These are phyloP conservation scores for Microdochium trichocladiopsis DNA, from an alignment of 2,329 filamentous ascomycete species.

Conservation along the genomic window DNA sequence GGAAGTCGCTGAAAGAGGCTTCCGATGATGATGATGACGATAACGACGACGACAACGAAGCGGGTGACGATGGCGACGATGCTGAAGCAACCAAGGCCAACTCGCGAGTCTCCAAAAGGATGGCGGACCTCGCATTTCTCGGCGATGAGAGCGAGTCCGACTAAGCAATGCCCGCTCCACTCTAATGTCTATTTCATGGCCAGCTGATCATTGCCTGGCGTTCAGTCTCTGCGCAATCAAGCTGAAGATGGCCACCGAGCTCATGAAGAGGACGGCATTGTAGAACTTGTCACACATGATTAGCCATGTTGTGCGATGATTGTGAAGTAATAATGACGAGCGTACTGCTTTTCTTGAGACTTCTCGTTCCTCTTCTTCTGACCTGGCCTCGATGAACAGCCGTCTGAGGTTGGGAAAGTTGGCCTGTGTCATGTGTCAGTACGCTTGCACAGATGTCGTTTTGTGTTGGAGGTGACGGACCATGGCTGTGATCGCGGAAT, in stretches of 20 bases:
- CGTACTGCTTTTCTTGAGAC: conserved; percentile 88
- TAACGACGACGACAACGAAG: conserved; percentile 19
- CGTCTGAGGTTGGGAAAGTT: conserved; percentile 91
- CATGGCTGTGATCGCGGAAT: neutral
- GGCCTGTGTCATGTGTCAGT: conserved; percentile 35
- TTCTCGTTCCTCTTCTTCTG: conserved; percentile 87
- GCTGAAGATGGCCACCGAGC: conserved; percentile 90
- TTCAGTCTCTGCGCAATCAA: conserved; percentile 84
- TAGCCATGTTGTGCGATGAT: neutral
- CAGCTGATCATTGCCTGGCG: conserved; percentile 20
- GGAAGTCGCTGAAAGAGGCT: conserved; percentile 27
- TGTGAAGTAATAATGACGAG: conserved; percentile 8
- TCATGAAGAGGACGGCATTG: conserved; percentile 94
- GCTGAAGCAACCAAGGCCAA: conserved; percentile 14
- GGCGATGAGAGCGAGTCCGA: conserved; percentile 64
- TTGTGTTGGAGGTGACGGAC: neutral
- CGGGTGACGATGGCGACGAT: conserved; percentile 25
- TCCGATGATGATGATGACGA: conserved; percentile 23
- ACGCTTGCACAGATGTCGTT: neutral
- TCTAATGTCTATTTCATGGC: neutral
- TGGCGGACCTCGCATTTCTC: conserved; percentile 56
- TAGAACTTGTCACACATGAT: conserved; percentile 67
- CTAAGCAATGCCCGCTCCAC: conserved; percentile 9
- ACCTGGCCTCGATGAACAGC: conserved; percentile 89
- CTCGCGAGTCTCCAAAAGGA: conserved; percentile 34